phyloP scores from a whole-genome alignment of 2,329 filamentous ascomycete species.

The Saccharata proteae region DNA sequence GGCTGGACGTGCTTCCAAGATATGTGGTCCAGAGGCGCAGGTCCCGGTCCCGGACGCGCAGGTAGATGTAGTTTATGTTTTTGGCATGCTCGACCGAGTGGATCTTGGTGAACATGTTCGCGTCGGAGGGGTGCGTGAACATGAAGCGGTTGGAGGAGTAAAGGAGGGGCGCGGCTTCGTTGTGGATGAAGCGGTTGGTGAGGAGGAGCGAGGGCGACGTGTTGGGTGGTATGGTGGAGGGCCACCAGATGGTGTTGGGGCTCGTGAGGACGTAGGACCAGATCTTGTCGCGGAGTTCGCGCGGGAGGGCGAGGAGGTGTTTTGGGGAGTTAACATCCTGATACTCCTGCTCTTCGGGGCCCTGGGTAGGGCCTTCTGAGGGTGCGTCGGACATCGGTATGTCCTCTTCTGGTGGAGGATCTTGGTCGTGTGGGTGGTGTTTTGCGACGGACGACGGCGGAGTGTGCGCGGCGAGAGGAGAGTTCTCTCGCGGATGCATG shows the following conservation, averaged over 20 bases:
- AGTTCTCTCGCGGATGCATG: too few species aligned
- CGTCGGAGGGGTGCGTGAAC: constrained; percentile 27
- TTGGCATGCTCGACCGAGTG: constrained; percentile 15
- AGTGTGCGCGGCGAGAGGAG: too few species aligned
- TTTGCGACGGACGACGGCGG: too few species aligned
- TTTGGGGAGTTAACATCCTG: too few species aligned
- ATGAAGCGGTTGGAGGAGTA: constrained; percentile 25
- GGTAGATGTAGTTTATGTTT: constrained; percentile 19
- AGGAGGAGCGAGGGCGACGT: constrained; percentile 18
- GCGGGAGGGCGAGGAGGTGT: constrained; percentile 22
- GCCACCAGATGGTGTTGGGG: constrained; percentile 23
- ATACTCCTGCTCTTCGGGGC: constrained; percentile 4
- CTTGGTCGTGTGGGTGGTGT: too few species aligned
- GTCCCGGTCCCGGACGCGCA: constrained; percentile 25
- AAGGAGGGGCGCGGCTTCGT: constrained; percentile 22
- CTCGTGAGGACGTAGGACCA: constrained; percentile 21
- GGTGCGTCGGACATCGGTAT: too few species aligned
- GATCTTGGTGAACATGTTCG: constrained; percentile 27
- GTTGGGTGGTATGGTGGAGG: constrained; percentile 12
- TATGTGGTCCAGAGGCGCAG: constrained; percentile 25
- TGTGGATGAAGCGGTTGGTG: constrained; percentile 18
- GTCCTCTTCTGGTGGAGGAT: too few species aligned
- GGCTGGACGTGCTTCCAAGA: constrained; percentile 18
- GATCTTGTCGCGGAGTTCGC: constrained; percentile 24
- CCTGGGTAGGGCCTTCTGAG: constrained; percentile 7